These are phyloP conservation scores for Galerina marginata DNA, from an alignment of 768 basidiomycete species.

Conservation along the genomic window DNA sequence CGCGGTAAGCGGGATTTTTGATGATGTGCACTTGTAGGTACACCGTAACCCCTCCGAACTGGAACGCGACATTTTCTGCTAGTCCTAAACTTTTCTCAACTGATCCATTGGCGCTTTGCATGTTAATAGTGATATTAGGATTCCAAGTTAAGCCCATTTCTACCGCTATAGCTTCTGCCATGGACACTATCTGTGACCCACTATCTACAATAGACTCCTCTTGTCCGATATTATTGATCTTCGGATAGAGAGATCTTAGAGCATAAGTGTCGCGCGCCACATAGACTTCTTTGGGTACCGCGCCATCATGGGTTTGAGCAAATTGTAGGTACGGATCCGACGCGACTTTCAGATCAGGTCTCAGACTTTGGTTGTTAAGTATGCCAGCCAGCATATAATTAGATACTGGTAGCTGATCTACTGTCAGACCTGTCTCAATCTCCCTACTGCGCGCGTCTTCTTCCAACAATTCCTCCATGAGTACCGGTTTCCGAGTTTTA, in stretches of 20 bases:
- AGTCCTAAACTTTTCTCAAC: constrained; percentile 29
- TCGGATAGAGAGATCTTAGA: background rate
- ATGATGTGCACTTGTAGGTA: constrained; percentile 37
- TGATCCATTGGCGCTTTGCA: constrained; percentile 32
- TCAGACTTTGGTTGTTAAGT: no score
- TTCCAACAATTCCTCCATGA: background rate
- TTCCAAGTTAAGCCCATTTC: constrained; percentile 19
- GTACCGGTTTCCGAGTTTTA: background rate
- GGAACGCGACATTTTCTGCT: constrained; percentile 31
- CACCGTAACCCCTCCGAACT: constrained; percentile 21
- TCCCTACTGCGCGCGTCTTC: background rate
- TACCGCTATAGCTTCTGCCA: constrained; percentile 19
- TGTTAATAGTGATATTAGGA: constrained; percentile 23
- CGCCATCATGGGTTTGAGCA: background rate
- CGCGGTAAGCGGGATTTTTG: constrained; percentile 26
- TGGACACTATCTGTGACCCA: constrained; percentile 34
- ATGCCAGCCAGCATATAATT: background rate
- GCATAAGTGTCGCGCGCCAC: background rate
- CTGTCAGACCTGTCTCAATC: background rate
- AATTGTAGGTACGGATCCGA: background rate
- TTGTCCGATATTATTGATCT: constrained; percentile 15
- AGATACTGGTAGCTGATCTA: background rate
- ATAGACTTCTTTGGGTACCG: background rate
- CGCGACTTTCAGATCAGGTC: background rate
- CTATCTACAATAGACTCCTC: constrained; percentile 29